Percentiles rank a stretch among this genome's conserved stretches.
Evolutionary conservation across 805 yeast genomes (phyloP).

Genomic region (Kodamaea hsintzibuensis): DNA sequence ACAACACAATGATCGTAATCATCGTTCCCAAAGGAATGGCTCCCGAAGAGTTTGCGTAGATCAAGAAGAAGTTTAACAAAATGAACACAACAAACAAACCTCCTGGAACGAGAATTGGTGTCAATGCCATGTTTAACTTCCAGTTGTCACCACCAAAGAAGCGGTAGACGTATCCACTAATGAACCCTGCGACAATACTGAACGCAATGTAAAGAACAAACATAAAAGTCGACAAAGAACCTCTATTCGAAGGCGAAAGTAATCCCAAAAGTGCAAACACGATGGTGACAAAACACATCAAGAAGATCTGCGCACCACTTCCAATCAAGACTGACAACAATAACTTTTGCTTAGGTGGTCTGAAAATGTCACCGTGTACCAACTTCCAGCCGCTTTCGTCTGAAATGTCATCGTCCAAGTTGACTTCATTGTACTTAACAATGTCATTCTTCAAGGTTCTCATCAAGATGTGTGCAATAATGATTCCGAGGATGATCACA

Average conservation of each 20-base stretch:
- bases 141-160: conserved; percentile 90
- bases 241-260: conserved; percentile 92
- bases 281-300: conserved; percentile 73
- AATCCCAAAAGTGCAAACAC: conserved; percentile 86
- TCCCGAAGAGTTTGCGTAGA: conserved; percentile 80
- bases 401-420: conserved; percentile 80
- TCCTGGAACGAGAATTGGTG: conserved; percentile 89
- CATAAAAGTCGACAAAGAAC: conserved; percentile 88
- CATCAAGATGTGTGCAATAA: conserved; percentile 75
- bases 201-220: conserved; percentile 78
- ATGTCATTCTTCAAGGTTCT: conserved; percentile 85
- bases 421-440: conserved; percentile 83
- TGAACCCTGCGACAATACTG: conserved; percentile 82
- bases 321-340: conserved; percentile 80
- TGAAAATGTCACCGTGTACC: conserved; percentile 91
- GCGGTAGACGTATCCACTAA: conserved; percentile 83
- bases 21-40: conserved; percentile 93
- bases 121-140: conserved; percentile 79
- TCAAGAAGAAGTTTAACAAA: conserved; percentile 77
- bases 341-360: conserved; percentile 74
- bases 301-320: conserved; percentile 79
- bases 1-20: conserved; percentile 73
- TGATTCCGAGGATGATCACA: conserved; percentile 71
- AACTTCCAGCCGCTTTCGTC: conserved; percentile 98
- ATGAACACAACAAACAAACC: conserved; percentile 61